Evolutionary conservation across 371 early-diverging fungal species (phyloP).

Genomic region (Phascolomyces articulosus): DNA sequence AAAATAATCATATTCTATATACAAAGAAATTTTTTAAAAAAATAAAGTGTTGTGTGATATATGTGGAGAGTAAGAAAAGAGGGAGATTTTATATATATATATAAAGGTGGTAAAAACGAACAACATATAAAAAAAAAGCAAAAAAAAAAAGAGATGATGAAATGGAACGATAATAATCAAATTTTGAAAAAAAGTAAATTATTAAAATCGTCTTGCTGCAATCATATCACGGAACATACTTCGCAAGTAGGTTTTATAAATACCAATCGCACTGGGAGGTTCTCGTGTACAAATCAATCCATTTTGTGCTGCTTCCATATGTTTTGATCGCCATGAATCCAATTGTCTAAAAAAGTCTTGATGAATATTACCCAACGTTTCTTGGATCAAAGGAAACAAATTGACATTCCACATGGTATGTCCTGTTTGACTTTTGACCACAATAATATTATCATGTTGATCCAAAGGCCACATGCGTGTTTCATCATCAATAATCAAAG

Average conservation of each 20-base stretch:
- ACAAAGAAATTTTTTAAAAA: too few relatives aligned
- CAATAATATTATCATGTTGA: conserved; percentile 82
- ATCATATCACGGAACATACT: conserved; percentile 64
- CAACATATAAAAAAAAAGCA: not conserved
- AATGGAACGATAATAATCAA: not conserved
- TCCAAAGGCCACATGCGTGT: conserved; percentile 78
- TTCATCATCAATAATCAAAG: conserved; percentile 78
- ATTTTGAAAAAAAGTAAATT: not conserved
- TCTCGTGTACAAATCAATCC: conserved; percentile 29
- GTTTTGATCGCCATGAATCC: conserved; percentile 43
- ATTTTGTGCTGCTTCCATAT: conserved; percentile 43
- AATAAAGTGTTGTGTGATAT: too few relatives aligned
- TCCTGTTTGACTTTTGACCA: conserved; percentile 61
- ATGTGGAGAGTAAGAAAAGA: too few relatives aligned
- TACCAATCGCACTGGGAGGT: conserved; percentile 51
- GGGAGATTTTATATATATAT: too few relatives aligned
- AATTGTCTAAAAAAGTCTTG: conserved; percentile 66
- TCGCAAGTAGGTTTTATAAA: conserved; percentile 72
- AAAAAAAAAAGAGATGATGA: not conserved
- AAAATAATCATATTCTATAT: too few relatives aligned
- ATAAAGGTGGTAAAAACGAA: too few relatives aligned
- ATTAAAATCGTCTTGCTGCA: conserved; percentile 16
- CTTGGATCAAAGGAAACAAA: conserved; percentile 69
- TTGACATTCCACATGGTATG: conserved; percentile 71
- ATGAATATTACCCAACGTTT: conserved; percentile 61